These are phyloP conservation scores for Lactuca saligna DNA, from an alignment of 129 eudicot species.

Conservation along the genomic window DNA sequence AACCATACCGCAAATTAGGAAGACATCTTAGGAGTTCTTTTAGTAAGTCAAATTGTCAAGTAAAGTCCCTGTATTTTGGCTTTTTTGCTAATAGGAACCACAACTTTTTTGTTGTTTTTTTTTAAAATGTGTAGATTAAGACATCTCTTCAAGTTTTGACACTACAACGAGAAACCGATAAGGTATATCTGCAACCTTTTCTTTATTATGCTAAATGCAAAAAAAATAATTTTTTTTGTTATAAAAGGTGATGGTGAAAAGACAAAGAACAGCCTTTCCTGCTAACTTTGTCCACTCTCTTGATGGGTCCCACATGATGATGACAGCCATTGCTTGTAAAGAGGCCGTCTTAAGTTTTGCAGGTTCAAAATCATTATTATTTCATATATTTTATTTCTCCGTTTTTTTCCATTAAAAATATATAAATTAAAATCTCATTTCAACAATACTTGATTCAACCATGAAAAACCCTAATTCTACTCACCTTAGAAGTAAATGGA, in stretches of 20 bases:
- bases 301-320: constrained; percentile 99
- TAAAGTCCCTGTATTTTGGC: constrained; percentile 1
- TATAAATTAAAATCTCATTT: background rate
- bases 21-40: constrained; percentile 61
- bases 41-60: background rate
- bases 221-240: background rate
- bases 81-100: constrained; percentile 2
- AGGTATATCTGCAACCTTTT: constrained; percentile 40
- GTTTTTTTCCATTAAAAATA: background rate
- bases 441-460: constrained; percentile 90
- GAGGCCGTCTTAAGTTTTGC: constrained; percentile 92
- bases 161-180: constrained; percentile 82
- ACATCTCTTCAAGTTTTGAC: constrained; percentile 97
- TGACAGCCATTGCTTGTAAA: constrained; percentile 95
- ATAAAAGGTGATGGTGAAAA: constrained; percentile 74
- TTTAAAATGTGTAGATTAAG: constrained; percentile 56
- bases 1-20: constrained; percentile 87
- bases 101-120: background rate
- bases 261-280: constrained; percentile 99
- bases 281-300: constrained; percentile 98
- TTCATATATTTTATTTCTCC: background rate
- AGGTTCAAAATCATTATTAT: constrained; percentile 42
- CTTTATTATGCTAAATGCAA: too few relatives aligned
- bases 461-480: too few relatives aligned
- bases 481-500: too few relatives aligned